Evolutionary conservation across 2,329 filamentous ascomycete genomes (phyloP).

Genomic region (Neocatenulostroma microsporum): DNA sequence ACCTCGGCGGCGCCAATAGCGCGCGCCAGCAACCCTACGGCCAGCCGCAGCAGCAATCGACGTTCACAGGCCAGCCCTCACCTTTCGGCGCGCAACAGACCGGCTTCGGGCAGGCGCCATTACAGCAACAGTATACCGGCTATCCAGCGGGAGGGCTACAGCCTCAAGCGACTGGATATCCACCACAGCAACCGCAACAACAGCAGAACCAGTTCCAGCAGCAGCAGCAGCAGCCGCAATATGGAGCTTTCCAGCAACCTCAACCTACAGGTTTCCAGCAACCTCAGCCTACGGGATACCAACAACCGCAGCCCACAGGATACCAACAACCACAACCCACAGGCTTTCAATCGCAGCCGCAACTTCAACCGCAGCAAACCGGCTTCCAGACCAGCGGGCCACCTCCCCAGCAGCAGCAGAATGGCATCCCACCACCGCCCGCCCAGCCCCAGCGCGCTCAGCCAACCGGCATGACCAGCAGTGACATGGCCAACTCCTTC

Average conservation of each 20-base stretch:
- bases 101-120: slow-evolving; percentile 43
- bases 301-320: slow-evolving; percentile 41
- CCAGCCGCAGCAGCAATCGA: slow-evolving; percentile 48
- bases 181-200: slow-evolving; percentile 24
- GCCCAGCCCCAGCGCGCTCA: slow-evolving; percentile 43
- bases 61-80: slow-evolving; percentile 49
- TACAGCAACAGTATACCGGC: slow-evolving; percentile 63
- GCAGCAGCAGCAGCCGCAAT: slow-evolving; percentile 34
- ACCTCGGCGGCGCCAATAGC: slow-evolving; percentile 69
- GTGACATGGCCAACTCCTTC: slow-evolving; percentile 59
- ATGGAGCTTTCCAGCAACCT: slow-evolving; percentile 30
- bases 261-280: slow-evolving; percentile 46
- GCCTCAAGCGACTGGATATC: slow-evolving; percentile 29
- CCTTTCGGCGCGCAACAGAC: slow-evolving; percentile 42
- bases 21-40: slow-evolving; percentile 56
- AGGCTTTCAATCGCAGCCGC: slow-evolving; percentile 40
- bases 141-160: slow-evolving; percentile 42
- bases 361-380: slow-evolving; percentile 19
- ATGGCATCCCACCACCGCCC: slow-evolving; percentile 40
- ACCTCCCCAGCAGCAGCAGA: slow-evolving; percentile 35
- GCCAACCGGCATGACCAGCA: slow-evolving; percentile 54
- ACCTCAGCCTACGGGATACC: slow-evolving; percentile 45
- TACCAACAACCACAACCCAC: slow-evolving; percentile 46
- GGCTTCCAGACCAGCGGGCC: slow-evolving; percentile 34
- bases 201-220: slow-evolving; percentile 39